phyloP scores from a whole-genome alignment of 2,329 filamentous ascomycete genomes.

The Aspergillus piperis region DNA sequence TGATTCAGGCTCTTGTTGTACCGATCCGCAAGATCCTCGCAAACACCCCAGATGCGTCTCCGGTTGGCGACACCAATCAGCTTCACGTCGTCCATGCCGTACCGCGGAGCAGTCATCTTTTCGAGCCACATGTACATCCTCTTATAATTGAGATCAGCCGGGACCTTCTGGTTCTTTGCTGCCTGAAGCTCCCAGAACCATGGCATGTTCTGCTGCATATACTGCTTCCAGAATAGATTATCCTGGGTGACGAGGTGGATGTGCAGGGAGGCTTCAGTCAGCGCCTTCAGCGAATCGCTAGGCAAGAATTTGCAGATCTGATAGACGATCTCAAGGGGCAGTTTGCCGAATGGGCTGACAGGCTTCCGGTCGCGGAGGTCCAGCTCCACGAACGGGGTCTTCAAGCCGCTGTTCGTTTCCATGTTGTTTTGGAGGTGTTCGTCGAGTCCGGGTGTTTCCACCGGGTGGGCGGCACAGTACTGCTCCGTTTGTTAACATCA shows the following conservation, averaged over 20 bases:
- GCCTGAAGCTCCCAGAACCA: constrained; percentile 23
- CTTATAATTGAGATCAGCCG: constrained; percentile 18
- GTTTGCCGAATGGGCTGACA: constrained; percentile 18
- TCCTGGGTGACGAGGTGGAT: constrained; percentile 21
- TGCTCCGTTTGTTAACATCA: not conserved
- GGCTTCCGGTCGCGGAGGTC: constrained; percentile 14
- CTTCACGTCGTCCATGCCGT: constrained; percentile 21
- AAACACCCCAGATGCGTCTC: constrained; percentile 22
- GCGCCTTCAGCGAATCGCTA: constrained; percentile 18
- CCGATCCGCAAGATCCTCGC: constrained; percentile 19
- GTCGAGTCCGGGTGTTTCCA: constrained; percentile 11
- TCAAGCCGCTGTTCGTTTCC: constrained; percentile 11
- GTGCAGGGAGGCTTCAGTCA: constrained; percentile 20
- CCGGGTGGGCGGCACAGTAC: constrained; percentile 23
- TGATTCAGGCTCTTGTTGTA: constrained; percentile 7
- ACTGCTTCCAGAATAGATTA: constrained; percentile 23
- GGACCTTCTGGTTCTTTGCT: constrained; percentile 3
- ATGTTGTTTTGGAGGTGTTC: constrained; percentile 12
- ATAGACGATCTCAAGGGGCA: constrained; percentile 21
- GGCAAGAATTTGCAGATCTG: constrained; percentile 24
- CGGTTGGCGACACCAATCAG: constrained; percentile 24
- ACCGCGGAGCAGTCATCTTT: constrained; percentile 16
- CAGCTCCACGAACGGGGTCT: constrained; percentile 7
- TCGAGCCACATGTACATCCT: constrained; percentile 21
- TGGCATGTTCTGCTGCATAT: constrained; percentile 23